Conservation (phyloP, 1,284 basidiomycete genomes). For the Rhodotorula sp. region DNA sequence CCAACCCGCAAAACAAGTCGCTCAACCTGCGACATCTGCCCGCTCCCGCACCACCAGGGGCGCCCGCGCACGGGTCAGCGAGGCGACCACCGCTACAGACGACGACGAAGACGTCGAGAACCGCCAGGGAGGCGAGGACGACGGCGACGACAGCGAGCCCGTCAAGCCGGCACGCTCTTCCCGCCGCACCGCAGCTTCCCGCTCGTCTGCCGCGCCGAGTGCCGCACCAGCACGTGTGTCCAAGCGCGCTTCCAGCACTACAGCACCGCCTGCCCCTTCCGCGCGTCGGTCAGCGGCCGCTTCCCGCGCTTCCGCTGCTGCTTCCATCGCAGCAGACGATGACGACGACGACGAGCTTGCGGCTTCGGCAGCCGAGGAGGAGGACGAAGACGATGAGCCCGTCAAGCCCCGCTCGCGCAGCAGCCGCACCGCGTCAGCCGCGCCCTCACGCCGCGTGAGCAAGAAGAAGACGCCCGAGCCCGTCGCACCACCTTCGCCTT, state of each 20-base stretch:
- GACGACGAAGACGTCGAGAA: background rate
- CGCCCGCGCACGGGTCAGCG: background rate
- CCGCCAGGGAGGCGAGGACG: background rate
- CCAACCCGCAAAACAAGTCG: background rate
- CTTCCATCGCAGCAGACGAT: slow-evolving; percentile 17
- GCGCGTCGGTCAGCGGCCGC: background rate
- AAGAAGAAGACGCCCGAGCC: slow-evolving; percentile 19
- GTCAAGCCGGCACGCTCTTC: background rate
- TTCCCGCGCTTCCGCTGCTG: slow-evolving; percentile 5
- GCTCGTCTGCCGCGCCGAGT: slow-evolving; percentile 3
- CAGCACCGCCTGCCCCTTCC: background rate
- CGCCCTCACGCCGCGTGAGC: background rate
- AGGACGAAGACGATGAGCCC: slow-evolving; percentile 11
- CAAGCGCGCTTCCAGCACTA: background rate
- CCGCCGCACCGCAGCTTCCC: background rate
- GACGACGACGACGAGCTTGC: slow-evolving; percentile 26
- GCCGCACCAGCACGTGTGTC: background rate
- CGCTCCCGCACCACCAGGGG: background rate
- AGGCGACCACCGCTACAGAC: background rate
- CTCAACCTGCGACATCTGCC: background rate
- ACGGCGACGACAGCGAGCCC: slow-evolving; percentile 1
- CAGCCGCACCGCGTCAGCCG: background rate
- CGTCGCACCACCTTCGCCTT: slow-evolving; percentile 1
- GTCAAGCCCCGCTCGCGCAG: slow-evolving; percentile 9
- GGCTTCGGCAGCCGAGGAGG: background rate